Percentiles rank a stretch among this genome's conserved stretches.
Conservation (phyloP, 2,329 filamentous ascomycete genomes). For the Cordyceps tenuipes region DNA sequence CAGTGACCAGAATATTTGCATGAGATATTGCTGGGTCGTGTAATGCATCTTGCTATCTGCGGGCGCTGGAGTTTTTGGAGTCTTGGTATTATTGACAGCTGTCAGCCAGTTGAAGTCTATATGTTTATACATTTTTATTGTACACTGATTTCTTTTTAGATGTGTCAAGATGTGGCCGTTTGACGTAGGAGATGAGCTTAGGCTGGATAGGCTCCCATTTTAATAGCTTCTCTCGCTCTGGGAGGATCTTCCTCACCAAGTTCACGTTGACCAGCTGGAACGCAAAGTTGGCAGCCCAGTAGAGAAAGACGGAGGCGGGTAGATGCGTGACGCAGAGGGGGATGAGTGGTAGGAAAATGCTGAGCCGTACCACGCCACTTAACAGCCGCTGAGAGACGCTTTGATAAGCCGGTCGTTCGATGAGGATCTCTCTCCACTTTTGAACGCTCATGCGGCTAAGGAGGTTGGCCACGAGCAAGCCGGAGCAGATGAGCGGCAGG, state of each 20-base stretch:
- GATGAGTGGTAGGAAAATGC: conserved; percentile 26
- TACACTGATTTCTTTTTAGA: neutral
- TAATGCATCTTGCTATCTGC: conserved; percentile 2
- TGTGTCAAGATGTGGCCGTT: neutral
- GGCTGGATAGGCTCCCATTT: conserved; percentile 6
- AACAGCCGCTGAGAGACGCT: conserved; percentile 15
- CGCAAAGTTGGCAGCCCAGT: conserved; percentile 30
- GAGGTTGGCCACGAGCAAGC: conserved; percentile 21
- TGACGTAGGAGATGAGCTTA: conserved; percentile 2
- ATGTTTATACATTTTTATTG: neutral
- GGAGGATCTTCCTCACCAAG: conserved; percentile 20
- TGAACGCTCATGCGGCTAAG: conserved; percentile 23
- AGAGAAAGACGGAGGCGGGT: conserved; percentile 33
- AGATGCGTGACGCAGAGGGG: conserved; percentile 28
- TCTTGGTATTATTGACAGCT: conserved; percentile 8
- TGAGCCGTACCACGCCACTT: conserved; percentile 20
- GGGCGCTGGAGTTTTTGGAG: conserved; percentile 8
- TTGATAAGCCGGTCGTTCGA: conserved; percentile 10
- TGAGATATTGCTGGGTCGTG: neutral
- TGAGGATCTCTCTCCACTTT: conserved; percentile 21
- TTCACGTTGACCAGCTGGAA: conserved; percentile 26
- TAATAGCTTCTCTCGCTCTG: conserved; percentile 15
- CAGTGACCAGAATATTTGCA: neutral
- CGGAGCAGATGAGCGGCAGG: conserved; percentile 33
- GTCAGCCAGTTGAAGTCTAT: neutral